phyloP scores from a whole-genome alignment of 179 eudicot genomes.

The Sideroxylon spinosum region DNA sequence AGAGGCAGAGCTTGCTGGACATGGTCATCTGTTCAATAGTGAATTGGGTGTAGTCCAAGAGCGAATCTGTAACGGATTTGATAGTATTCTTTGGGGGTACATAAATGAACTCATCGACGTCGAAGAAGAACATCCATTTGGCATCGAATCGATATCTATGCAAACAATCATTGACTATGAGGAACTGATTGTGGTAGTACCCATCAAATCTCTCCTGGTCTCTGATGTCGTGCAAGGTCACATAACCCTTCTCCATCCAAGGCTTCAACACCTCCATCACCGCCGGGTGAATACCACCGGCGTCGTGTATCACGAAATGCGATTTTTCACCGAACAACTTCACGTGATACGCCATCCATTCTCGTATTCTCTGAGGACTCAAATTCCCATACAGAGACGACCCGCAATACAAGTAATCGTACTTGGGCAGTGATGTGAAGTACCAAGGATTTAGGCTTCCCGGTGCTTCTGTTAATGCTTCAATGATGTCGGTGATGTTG shows the following conservation, averaged over 20 bases:
- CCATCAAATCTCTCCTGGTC: slow-evolving; percentile 82
- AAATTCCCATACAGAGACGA: slow-evolving; percentile 64
- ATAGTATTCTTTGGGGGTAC: slow-evolving; percentile 35
- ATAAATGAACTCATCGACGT: slow-evolving; percentile 66
- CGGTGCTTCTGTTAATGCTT: slow-evolving; percentile 41
- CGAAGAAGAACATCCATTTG: slow-evolving; percentile 83
- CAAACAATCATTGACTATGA: slow-evolving; percentile 60
- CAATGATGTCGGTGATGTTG: slow-evolving; percentile 36
- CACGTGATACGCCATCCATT: slow-evolving; percentile 78
- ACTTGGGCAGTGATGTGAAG: slow-evolving; percentile 37
- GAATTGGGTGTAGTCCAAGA: slow-evolving; percentile 45
- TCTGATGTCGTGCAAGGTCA: slow-evolving; percentile 56
- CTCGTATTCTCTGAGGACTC: slow-evolving; percentile 70
- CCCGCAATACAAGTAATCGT: slow-evolving; percentile 77
- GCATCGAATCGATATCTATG: slow-evolving; percentile 60
- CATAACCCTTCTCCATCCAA: slow-evolving; percentile 76
- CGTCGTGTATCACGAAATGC: slow-evolving; percentile 73
- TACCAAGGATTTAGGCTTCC: neutral
- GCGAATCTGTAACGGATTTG: slow-evolving; percentile 40
- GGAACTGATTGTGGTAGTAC: slow-evolving; percentile 82
- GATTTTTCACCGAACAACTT: slow-evolving; percentile 55
- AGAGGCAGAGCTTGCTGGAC: slow-evolving; percentile 60
- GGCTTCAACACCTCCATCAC: slow-evolving; percentile 61
- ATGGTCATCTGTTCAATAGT: slow-evolving; percentile 66
- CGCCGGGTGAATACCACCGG: slow-evolving; percentile 67